phyloP scores from a whole-genome alignment of 305 asterid genomes.

The Euphrasia arctica region DNA sequence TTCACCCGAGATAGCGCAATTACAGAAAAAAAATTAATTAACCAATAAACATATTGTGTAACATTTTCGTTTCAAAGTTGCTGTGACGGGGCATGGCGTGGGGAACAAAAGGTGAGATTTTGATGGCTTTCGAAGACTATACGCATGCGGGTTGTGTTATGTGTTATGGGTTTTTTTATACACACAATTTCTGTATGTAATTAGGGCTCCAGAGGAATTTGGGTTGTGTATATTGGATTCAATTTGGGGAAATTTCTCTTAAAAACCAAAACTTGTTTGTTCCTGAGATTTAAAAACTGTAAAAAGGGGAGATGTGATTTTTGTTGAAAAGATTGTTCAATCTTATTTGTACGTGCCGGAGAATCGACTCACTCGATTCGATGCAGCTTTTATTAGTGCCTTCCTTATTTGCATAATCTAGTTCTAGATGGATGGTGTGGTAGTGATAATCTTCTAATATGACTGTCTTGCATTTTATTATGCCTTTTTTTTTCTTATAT shows the following conservation, averaged over 20 bases:
- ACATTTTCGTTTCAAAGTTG: no score
- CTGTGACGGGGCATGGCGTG: slow-evolving; percentile 32
- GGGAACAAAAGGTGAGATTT: slow-evolving; percentile 44
- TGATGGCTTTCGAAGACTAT: slow-evolving; percentile 9
- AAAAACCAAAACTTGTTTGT: neutral
- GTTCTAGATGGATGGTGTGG: neutral
- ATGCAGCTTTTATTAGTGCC: neutral
- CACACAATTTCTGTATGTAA: slow-evolving; percentile 2
- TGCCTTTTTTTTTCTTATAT: slow-evolving; percentile 19
- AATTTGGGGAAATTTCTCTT: neutral
- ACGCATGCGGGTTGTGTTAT: slow-evolving; percentile 5
- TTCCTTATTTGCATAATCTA: neutral
- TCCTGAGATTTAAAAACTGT: neutral
- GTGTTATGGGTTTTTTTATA: neutral
- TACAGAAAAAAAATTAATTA: neutral
- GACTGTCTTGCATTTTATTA: slow-evolving; percentile 8
- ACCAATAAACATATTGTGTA: neutral
- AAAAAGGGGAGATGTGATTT: neutral
- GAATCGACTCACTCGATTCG: neutral
- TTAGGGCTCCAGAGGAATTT: slow-evolving; percentile 11
- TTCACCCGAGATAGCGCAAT: neutral
- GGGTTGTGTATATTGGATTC: neutral
- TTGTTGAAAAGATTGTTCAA: neutral
- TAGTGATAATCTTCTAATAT: slow-evolving; percentile 18
- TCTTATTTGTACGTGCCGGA: no score